Base-by-base conservation (phyloP, 116 monocot species). In the Posidonia oceanica region DNA sequence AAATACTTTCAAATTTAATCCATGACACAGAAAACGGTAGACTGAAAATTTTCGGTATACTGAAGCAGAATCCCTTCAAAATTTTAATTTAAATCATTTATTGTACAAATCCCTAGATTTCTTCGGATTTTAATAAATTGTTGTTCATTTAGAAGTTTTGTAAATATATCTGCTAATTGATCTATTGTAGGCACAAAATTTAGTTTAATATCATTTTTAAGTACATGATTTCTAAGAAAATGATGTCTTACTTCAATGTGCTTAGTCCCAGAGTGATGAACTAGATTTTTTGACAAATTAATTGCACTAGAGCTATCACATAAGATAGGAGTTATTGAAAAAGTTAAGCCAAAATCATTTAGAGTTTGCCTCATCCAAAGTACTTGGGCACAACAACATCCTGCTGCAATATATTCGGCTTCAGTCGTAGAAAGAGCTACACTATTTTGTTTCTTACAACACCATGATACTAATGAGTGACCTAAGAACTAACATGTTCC, bases 201-300 rank as follows among this genome's bases (percentile, higher is more conserved):
- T 14, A 39, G 14, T 64, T 29, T 29, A 0, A 29, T 29, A 29
- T 29, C 29, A 29, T 17, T 7, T 64, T 39, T 39, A 14, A 17
- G 4, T 38, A 42, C 4, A 37, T 64, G 11, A 39, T 41, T 14
- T 5, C 39, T 3, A 14, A 64, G 14, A 17, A 64, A 64, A 3
- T 64, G 64, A 39, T 64, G 64, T 38, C 64, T 36, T 10, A 39
- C 64, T 0, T 64, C 13, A 38, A 64, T 64, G 64, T 64, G 40
- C 14, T 39, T 41, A 1, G 14, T 64, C 14, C 39, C 39, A 39
- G 41, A 64, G 16, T 64, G 41, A 39, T 39, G 13, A 13, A 41
- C 15, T 0, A 2, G 37, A 64, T 64, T 64, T 7, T 64, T 64
- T 8, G 64, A 39, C 3, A 64, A 17, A 15, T 42, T 64, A 5